phyloP scores from a whole-genome alignment of 331 rosid genomes.

The Dryas integrifolia region DNA sequence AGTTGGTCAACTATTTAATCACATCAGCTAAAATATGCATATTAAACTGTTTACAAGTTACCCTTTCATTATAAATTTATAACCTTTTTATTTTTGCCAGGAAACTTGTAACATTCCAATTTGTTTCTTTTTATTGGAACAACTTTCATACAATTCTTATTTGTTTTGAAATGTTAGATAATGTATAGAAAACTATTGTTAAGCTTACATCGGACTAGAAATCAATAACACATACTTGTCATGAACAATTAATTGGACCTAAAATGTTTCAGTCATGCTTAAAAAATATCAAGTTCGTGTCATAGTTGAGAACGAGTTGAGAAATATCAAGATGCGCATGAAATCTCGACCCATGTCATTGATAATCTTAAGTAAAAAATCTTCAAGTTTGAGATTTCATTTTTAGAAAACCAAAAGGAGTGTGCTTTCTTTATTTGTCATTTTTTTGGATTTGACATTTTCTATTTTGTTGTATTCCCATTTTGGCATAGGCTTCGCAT shows the following conservation, averaged over 20 bases:
- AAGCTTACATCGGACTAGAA: not conserved
- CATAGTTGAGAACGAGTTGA: no score
- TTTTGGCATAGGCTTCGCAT: no score
- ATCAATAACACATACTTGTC: not conserved
- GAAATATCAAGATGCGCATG: no score
- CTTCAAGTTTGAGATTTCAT: no score
- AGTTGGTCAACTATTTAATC: not conserved
- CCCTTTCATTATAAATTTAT: not conserved
- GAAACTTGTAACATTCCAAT: not conserved
- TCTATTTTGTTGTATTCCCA: no score
- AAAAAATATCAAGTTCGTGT: no score
- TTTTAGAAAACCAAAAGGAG: no score
- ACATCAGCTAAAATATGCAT: not conserved
- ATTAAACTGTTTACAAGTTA: not conserved
- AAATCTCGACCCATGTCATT: no score
- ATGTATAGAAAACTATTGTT: not conserved
- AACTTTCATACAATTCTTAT: not conserved
- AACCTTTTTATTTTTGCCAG: not conserved
- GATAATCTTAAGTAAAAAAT: no score
- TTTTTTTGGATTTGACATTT: no score
- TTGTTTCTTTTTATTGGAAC: not conserved
- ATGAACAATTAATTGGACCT: not conserved
- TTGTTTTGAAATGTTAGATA: not conserved
- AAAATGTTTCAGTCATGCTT: no score
- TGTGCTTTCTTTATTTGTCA: no score